phyloP scores from a whole-genome alignment of 331 rosid species.

The Rosa hybrid region DNA sequence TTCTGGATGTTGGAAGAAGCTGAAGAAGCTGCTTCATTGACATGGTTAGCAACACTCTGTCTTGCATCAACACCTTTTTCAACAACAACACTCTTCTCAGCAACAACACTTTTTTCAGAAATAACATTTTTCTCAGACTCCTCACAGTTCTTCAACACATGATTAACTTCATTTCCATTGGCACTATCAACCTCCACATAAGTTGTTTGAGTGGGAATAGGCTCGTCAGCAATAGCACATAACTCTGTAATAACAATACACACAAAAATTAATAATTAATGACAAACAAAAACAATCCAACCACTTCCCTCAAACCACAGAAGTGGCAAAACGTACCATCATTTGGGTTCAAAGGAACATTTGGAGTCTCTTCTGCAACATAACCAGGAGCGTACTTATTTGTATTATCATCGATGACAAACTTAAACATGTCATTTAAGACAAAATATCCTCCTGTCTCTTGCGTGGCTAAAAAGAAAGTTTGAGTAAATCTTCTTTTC shows the following conservation, averaged over 20 bases:
- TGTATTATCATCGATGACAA: slow-evolving; percentile 39
- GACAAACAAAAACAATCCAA: not conserved
- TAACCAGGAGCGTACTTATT: slow-evolving; percentile 36
- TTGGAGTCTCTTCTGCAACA: slow-evolving; percentile 40
- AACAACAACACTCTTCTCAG: slow-evolving; percentile 41
- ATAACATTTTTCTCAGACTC: slow-evolving; percentile 33
- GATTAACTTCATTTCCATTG: slow-evolving; percentile 32
- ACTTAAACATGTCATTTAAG: slow-evolving; percentile 71
- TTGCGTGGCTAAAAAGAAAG: slow-evolving; percentile 84
- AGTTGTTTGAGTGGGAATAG: slow-evolving; percentile 34
- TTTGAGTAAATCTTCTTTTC: slow-evolving; percentile 58
- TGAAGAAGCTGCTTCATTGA: slow-evolving; percentile 41
- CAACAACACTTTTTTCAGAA: slow-evolving; percentile 37
- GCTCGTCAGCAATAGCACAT: slow-evolving; percentile 36
- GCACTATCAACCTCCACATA: slow-evolving; percentile 37
- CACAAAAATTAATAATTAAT: not conserved
- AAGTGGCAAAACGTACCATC: slow-evolving; percentile 39
- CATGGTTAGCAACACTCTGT: slow-evolving; percentile 29
- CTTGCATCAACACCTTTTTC: slow-evolving; percentile 41
- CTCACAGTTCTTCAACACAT: slow-evolving; percentile 38
- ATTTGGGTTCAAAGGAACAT: slow-evolving; percentile 33
- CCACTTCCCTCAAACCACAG: not conserved
- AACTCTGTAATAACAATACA: slow-evolving; percentile 37
- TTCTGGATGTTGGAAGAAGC: slow-evolving; percentile 41
- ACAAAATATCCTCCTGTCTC: slow-evolving; percentile 67